Evolutionary conservation across 2,329 filamentous ascomycete genomes (phyloP), one percentile per base, ranked within the genome.

Genomic region (Sporothrix schenckii): DNA sequence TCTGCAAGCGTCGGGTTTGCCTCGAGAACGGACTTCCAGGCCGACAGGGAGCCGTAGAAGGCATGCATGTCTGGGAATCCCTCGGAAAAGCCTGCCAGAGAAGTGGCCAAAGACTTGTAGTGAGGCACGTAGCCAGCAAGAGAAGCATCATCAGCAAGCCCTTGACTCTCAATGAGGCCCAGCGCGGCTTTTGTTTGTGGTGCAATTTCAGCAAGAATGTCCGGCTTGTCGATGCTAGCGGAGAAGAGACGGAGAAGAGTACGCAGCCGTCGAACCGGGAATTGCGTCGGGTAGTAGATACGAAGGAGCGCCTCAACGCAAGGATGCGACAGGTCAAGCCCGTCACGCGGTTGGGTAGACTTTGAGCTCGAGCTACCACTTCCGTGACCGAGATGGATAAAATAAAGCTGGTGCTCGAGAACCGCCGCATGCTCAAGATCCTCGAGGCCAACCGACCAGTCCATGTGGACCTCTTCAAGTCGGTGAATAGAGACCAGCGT

Each of bases 401-500:
- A 82, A 66, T 86, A 81, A 56, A 91, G 77, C 41, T 88, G 81
- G 74, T 90, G 85, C 73, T 91, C 88, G 21, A 91, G 80, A 1
- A 87, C 85, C 2, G 87, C 86, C 10, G 83, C 84, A 71, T 84
- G 86, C 77, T 86, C 86, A 6, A 77, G 73, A 58, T 84, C 86
- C 0, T 82, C 78, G 7, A 89, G 76, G 56, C 85, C 81, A 69
- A 83, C 83, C 1, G 84, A 84, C 83, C 86, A 86, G 68, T 89
- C 86, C 56, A 85, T 82, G 76, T 80, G 84, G n/a, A 83, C 85
- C 68, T 81, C 81, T 70, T 85, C 86, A 19, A 90, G 81, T 73
- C 88, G 89, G 39, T 89, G 82, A 66, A 91, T 83, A 4, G 85
- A 84, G 27, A 84, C 84, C 16, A 91, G 78, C 0, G 88, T 84